Evolutionary conservation across 495 filamentous ascomycete genomes (phyloP), one percentile per base, ranked within the genome.

Genomic region (Immersiella caudata): DNA sequence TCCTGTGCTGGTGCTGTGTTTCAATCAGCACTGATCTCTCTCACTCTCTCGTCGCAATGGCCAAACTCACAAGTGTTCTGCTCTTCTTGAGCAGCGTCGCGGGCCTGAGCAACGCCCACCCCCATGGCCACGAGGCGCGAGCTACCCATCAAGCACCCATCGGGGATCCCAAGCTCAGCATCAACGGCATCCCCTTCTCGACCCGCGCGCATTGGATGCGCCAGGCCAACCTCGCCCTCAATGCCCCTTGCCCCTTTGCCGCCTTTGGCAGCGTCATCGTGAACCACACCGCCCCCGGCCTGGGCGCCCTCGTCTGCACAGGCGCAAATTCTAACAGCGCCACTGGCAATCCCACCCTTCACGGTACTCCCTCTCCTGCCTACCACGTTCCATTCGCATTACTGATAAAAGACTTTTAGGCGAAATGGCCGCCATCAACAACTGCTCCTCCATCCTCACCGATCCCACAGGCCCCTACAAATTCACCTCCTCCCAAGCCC

Each of bases 261-360:
- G 78, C 84, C 2, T 88, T 87, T 71, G 84, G 80, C 0, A 77
- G 79, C 9, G 81, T 81, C 18, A 81, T 88, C 64, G 85, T 87
- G 5, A 88, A 88, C 74, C 84, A 85, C 50, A 81, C 79, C 11
- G 75, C 66, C 20, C 65, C 72, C 25, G 69, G 62, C 0, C 59
- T 76, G 8, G 82, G 83, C 8, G 72, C 83, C n/a, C 72, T 85
- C 0, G 69, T 86, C 24, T 86, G 82, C 68, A 78, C 77, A 20
- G 79, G 83, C 7, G 74, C 75, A 24, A 87, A 86, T 67, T 65
- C 69, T 35, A 78, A 71, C 36, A 67, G 68, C 50, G 61, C 65
- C 21, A 78, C 71, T 0, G 83, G 82, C 5, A 84, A 86, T 70
- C 83, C 83, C 5, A 79, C 76, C 2, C 71, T 83, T 21, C 84